Base-by-base conservation (phyloP, 345 rosid genomes). In the Gossypioides kirkii region DNA sequence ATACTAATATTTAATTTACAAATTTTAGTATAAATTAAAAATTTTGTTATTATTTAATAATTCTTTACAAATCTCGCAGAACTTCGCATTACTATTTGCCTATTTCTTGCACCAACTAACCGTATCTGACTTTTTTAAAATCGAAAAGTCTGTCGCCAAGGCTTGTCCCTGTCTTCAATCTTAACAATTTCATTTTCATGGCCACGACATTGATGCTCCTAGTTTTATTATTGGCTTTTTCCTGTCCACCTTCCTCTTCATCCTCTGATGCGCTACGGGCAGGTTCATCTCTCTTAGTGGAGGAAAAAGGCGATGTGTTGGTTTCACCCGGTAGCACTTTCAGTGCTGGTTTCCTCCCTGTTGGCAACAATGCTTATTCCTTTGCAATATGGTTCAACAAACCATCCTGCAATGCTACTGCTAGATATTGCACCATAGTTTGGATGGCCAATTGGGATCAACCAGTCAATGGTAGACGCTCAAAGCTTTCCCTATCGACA, bases 391-490 rank as follows among this genome's bases (percentile, higher is more conserved):
- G 81, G 78, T 78, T 70, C 58, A 71, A 26, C 26, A 60, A 63
- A 38, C 77, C 77, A 47, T 41, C 53, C 36, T 77, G 76, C 70
- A 20, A 14, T 60, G 3, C 53, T 2, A 14, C 9, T 60, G 3
- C 61, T 4, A 20, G 4, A 6, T 22, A 55, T 10, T 55, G 75
- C 74, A 47, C 78, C 9, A 42, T 74, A 1, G 81, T 78, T 74
- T 78, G 81, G 81, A 78, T 70, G 75, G 81, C 81, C 2, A 78
- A 78, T 45, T 76, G 78, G 14, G 78, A 74, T 54, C 68, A 38
- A n/a, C 78, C 78, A 1, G 81, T 78, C 2, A 74, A 74, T 74
- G 78, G 75, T 2, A 74, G 50, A 50, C 5, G 10, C 13, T 78
- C 81, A 16, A 63, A 53, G 26, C 71, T 78, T 43, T 53, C 62